Evolutionary conservation across 148 eudicot species (phyloP).

Genomic region (Dianthus caryophyllus): DNA sequence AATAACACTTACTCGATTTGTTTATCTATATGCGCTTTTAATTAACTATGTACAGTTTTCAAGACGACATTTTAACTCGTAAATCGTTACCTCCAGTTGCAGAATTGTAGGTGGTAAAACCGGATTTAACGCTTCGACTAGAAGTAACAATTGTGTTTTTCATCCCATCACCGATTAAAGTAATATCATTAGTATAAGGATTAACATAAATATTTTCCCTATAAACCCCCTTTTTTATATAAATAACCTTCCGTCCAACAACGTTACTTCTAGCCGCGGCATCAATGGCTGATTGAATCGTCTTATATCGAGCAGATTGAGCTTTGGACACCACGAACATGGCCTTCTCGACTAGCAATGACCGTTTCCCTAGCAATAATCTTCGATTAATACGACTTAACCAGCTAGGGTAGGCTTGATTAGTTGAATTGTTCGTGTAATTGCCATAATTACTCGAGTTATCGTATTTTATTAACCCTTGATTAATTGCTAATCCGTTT

Average conservation of each 20-base stretch:
- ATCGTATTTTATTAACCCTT: conserved; percentile 20
- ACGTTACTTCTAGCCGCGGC: conserved; percentile 33
- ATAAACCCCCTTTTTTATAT: conserved; percentile 39
- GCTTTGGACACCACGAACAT: conserved; percentile 41
- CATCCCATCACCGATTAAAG: conserved; percentile 64
- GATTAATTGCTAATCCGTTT: conserved; percentile 35
- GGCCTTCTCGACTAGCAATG: conserved; percentile 19
- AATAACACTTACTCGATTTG: too few relatives aligned
- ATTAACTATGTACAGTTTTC: too few relatives aligned
- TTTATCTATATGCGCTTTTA: too few relatives aligned
- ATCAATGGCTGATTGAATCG: conserved; percentile 44
- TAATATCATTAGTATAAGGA: conserved; percentile 41
- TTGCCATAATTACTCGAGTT: neutral
- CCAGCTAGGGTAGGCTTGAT: conserved; percentile 31
- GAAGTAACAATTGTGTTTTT: conserved; percentile 52
- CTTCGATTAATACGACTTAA: conserved; percentile 25
- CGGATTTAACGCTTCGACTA: conserved; percentile 43
- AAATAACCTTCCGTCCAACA: conserved; percentile 32
- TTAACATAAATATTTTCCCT: conserved; percentile 38
- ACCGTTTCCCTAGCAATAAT: conserved; percentile 17
- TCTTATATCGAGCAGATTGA: conserved; percentile 28
- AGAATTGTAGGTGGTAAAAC: conserved; percentile 61
- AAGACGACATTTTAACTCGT: too few relatives aligned
- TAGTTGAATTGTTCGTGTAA: neutral
- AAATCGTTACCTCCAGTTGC: conserved; percentile 81